Conservation (phyloP, 768 basidiomycete genomes). For the Russula lepida region DNA sequence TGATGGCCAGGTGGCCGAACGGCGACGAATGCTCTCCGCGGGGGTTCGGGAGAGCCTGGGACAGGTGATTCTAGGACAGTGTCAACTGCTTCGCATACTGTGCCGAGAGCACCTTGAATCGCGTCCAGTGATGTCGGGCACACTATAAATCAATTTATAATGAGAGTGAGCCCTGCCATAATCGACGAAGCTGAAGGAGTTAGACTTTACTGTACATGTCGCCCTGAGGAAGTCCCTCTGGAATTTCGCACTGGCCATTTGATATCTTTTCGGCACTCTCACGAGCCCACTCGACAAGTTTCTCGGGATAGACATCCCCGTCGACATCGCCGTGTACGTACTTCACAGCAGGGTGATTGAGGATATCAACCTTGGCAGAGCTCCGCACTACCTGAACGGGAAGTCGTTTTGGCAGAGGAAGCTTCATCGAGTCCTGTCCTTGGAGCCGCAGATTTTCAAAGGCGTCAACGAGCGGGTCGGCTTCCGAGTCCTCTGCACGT, state of each 20-base stretch:
- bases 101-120: conserved; percentile 73
- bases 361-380: conserved; percentile 44
- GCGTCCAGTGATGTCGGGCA: conserved; percentile 68
- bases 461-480: conserved; percentile 15
- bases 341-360: conserved; percentile 57
- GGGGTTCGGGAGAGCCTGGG: not conserved
- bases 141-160: conserved; percentile 41
- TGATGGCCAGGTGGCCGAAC: conserved; percentile 92
- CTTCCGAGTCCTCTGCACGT: not conserved
- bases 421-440: not conserved
- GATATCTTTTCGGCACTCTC: conserved; percentile 56
- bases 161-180: not conserved
- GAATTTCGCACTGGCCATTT: conserved; percentile 66
- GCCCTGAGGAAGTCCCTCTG: conserved; percentile 57
- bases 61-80: conserved; percentile 33
- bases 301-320: conserved; percentile 57
- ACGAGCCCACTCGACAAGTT: conserved; percentile 48
- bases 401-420: conserved; percentile 11
- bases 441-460: conserved; percentile 32
- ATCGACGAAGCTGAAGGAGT: not conserved
- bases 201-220: conserved; percentile 69
- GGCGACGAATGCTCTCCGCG: conserved; percentile 60
- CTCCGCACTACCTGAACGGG: conserved; percentile 46
- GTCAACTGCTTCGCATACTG: conserved; percentile 86
- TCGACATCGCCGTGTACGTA: conserved; percentile 67